phyloP scores from a whole-genome alignment of 139 green algal genomes.

The Gonium pectorale region DNA sequence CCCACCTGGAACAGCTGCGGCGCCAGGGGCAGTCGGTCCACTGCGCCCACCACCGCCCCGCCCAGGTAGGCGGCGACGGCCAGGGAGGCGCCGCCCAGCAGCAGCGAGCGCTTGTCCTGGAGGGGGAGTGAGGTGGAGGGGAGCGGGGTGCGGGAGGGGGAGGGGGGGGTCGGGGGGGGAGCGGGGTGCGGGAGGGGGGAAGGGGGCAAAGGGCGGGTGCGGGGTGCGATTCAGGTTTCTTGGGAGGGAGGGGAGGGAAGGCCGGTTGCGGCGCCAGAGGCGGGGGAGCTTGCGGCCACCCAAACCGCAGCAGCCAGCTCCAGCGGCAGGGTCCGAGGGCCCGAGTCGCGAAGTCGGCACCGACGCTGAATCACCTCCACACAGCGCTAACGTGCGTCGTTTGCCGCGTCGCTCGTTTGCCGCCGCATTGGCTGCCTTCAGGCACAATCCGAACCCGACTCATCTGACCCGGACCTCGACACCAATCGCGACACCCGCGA shows the following conservation, averaged over 20 bases:
- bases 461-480: too few relatives aligned
- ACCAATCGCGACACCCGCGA: too few relatives aligned
- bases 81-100: background rate
- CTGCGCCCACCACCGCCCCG: background rate
- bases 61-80: constrained; percentile 17
- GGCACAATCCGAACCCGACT: too few relatives aligned
- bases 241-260: background rate
- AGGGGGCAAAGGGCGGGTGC: background rate
- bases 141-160: background rate
- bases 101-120: constrained; percentile 27
- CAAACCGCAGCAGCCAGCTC: too few relatives aligned
- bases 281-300: background rate
- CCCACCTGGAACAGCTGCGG: constrained; percentile 6
- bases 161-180: background rate
- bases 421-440: too few relatives aligned
- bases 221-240: background rate
- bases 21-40: constrained; percentile 26
- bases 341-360: too few relatives aligned
- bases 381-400: too few relatives aligned
- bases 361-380: too few relatives aligned
- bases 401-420: too few relatives aligned
- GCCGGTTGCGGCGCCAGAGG: background rate
- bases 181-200: too few relatives aligned
- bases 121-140: background rate
- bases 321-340: too few relatives aligned